phyloP scores from a whole-genome alignment of 2,329 filamentous ascomycete species.

The Xenoacremonium recifei region DNA sequence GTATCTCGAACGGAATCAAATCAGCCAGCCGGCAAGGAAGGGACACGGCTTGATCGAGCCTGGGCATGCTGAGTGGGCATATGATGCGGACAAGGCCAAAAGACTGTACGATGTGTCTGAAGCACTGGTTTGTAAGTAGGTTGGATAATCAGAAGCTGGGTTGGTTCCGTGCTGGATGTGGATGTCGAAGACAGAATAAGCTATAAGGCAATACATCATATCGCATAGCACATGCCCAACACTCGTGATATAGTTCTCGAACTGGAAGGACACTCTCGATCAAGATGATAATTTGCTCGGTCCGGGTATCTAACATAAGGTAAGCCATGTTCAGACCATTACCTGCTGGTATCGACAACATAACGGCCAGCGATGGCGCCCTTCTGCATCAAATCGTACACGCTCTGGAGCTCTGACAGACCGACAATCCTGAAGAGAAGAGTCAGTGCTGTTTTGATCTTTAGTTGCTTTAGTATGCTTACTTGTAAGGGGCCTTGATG shows the following conservation, averaged over 20 bases:
- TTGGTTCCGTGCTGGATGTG: too few species aligned
- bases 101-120: conserved; percentile 8
- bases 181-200: too few species aligned
- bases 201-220: too few species aligned
- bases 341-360: conserved; percentile 72
- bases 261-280: too few species aligned
- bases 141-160: too few species aligned
- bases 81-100: conserved; percentile 5
- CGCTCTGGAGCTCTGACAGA: conserved; percentile 72
- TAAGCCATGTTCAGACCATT: too few species aligned
- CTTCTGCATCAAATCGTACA: conserved; percentile 72
- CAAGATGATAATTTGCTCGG: too few species aligned
- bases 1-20: conserved; percentile 34
- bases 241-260: too few species aligned
- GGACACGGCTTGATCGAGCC: conserved; percentile 7
- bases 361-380: conserved; percentile 76
- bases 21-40: conserved; percentile 6
- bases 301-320: too few species aligned
- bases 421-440: conserved; percentile 72
- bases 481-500: conserved; percentile 81
- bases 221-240: too few species aligned
- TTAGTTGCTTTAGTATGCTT: rapidly evolving
- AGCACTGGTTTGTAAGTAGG: background rate
- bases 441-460: conserved; percentile 2
- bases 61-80: conserved; percentile 8